A percentile compares a stretch with the other conserved stretches of the same genome.
phyloP scores from a whole-genome alignment of 139 green algal genomes.

The Chlamydomonas sphaeroides region DNA sequence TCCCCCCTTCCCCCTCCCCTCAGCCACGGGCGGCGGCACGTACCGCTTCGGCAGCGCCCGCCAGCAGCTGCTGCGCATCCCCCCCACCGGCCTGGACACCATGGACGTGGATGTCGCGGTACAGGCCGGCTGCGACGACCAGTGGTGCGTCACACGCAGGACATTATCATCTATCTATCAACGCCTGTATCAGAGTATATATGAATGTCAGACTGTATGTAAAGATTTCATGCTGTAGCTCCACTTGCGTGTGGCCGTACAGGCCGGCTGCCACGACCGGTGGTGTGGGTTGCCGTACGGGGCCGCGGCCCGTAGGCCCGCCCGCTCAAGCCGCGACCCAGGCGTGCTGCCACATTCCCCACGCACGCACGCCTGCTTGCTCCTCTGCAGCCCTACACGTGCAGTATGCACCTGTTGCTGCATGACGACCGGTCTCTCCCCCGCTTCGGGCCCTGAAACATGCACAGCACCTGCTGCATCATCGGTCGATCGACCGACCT shows the following conservation, averaged over 20 bases:
- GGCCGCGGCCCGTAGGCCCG: no score
- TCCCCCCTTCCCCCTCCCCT: no score
- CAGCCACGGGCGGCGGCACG: background rate
- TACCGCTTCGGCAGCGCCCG: background rate
- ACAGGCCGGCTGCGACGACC: background rate
- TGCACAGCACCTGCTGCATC: no score
- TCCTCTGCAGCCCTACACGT: no score
- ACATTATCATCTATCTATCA: no score
- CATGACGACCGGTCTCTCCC: no score
- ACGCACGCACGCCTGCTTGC: no score
- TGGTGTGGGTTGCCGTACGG: background rate
- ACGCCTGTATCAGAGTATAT: background rate
- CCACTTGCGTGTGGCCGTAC: background rate
- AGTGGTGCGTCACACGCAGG: slow-evolving; percentile 28
- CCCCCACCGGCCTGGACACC: background rate
- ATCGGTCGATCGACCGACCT: no score
- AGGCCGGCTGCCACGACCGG: background rate
- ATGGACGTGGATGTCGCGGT: slow-evolving; percentile 22
- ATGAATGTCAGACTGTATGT: background rate
- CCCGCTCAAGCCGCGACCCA: no score
- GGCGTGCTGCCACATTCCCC: no score
- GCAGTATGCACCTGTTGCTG: no score
- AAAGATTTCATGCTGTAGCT: background rate
- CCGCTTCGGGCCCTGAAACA: no score
- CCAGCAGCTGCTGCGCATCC: background rate